Conservation (phyloP, 495 filamentous ascomycete species). For the Xylaria flabelliformis region DNA sequence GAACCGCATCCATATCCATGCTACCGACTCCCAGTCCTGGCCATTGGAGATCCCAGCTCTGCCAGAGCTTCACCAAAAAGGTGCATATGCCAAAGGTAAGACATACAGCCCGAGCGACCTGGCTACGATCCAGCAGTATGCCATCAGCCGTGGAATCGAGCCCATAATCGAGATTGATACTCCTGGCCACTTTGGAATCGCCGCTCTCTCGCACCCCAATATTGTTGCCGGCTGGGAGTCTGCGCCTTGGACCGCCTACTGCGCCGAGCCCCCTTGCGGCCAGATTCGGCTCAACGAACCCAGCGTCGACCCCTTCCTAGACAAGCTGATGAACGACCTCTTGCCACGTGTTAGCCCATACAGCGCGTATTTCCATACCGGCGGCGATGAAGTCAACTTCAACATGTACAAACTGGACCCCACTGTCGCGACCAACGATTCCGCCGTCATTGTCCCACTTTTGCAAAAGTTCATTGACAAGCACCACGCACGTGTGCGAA, state of each 20-base stretch:
- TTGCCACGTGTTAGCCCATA: constrained; percentile 72
- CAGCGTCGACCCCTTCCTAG: constrained; percentile 69
- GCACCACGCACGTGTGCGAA: constrained; percentile 64
- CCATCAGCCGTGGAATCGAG: constrained; percentile 68
- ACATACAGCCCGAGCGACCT: constrained; percentile 70
- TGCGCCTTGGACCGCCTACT: constrained; percentile 70
- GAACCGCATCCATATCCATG: constrained; percentile 78
- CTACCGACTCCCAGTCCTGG: constrained; percentile 85
- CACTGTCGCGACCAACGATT: constrained; percentile 66
- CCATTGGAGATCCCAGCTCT: constrained; percentile 76
- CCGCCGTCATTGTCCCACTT: constrained; percentile 67
- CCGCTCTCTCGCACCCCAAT: constrained; percentile 69
- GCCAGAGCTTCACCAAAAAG: constrained; percentile 70
- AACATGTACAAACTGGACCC: constrained; percentile 77
- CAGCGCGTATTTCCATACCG: constrained; percentile 77
- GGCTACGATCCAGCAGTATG: constrained; percentile 69
- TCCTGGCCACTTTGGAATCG: constrained; percentile 77
- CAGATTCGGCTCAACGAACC: constrained; percentile 74
- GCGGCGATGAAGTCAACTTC: constrained; percentile 81
- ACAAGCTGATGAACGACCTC: constrained; percentile 71
- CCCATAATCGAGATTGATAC: constrained; percentile 81
- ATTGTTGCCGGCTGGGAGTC: constrained; percentile 74
- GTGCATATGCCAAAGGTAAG: constrained; percentile 66
- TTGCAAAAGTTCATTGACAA: constrained; percentile 74
- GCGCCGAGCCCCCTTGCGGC: constrained; percentile 77